Conservation (phyloP, 805 yeast species). For the Barnettozyma pratensis region DNA sequence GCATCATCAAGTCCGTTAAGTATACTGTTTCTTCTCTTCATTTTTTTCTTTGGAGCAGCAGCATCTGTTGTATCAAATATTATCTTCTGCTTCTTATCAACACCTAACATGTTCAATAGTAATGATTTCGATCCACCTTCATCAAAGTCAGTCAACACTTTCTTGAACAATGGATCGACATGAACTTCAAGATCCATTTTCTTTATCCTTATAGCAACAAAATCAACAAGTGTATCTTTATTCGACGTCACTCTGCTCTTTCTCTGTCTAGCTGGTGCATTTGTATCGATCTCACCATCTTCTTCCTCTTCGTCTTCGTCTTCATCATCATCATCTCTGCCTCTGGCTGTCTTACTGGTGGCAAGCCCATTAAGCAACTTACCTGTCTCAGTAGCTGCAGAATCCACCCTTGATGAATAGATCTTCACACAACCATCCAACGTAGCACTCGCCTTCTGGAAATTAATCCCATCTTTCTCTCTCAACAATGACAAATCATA, state of each 20-base stretch:
- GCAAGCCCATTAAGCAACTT: slow-evolving; percentile 74
- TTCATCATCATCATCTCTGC: slow-evolving; percentile 20
- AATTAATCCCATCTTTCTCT: slow-evolving; percentile 74
- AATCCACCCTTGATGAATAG: slow-evolving; percentile 85
- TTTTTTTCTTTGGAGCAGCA: slow-evolving; percentile 6
- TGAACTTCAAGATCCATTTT: slow-evolving; percentile 58
- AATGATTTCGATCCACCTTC: slow-evolving; percentile 79
- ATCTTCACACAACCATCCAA: slow-evolving; percentile 93
- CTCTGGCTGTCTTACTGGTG: slow-evolving; percentile 29
- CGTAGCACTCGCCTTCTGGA: slow-evolving; percentile 87
- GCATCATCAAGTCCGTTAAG: slow-evolving; percentile 6
- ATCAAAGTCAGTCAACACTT: slow-evolving; percentile 71
- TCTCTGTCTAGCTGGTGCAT: slow-evolving; percentile 8
- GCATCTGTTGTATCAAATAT: slow-evolving; percentile 55
- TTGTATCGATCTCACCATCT: slow-evolving; percentile 15
- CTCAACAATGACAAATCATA: slow-evolving; percentile 71
- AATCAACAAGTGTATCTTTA: slow-evolving; percentile 47
- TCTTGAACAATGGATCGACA: slow-evolving; percentile 72
- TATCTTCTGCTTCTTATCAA: slow-evolving; percentile 49
- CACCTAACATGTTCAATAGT: slow-evolving; percentile 53
- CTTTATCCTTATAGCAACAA: slow-evolving; percentile 46
- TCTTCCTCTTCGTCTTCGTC: slow-evolving; percentile 20
- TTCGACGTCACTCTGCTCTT: slow-evolving; percentile 17
- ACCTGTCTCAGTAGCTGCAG: slow-evolving; percentile 89
- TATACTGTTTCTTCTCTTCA: slow-evolving; percentile 7